These are phyloP conservation scores for Thielaviopsis populi DNA, from an alignment of 2,329 filamentous ascomycete species.

Conservation along the genomic window DNA sequence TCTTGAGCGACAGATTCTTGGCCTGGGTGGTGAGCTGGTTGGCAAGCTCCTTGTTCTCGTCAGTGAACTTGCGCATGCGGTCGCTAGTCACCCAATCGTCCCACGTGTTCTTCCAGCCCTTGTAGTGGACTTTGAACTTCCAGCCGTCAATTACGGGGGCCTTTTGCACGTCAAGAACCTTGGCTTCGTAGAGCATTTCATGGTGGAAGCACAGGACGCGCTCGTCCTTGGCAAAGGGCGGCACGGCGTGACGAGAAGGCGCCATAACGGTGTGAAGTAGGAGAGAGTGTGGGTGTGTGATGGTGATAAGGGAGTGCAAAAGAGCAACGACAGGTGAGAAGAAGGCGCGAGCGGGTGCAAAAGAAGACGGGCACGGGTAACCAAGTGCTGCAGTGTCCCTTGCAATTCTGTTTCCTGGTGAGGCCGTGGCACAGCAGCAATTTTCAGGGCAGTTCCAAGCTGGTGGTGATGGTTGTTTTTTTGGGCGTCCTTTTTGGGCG, in stretches of 20 bases:
- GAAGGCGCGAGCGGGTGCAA: background rate
- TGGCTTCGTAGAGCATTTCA: slow-evolving; percentile 94
- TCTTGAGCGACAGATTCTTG: slow-evolving; percentile 41
- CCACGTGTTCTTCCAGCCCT: slow-evolving; percentile 99
- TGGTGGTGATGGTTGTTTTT: background rate
- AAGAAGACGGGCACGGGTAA: slow-evolving; percentile 1
- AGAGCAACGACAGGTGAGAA: background rate
- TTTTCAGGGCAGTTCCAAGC: background rate
- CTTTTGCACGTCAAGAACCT: slow-evolving; percentile 64
- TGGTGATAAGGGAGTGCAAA: background rate
- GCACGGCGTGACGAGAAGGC: slow-evolving; percentile 30
- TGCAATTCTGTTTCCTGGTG: background rate
- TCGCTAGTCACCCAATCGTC: slow-evolving; percentile 96
- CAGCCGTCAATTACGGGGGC: slow-evolving; percentile 49
- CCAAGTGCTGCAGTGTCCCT: background rate
- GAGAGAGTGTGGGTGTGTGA: background rate
- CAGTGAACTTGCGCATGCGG: slow-evolving; percentile 82
- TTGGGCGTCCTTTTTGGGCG: background rate
- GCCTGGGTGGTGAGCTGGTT: slow-evolving; percentile 55
- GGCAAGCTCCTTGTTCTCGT: slow-evolving; percentile 87
- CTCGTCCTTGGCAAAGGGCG: slow-evolving; percentile 61
- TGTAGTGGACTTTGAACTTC: slow-evolving; percentile 92
- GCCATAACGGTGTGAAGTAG: slow-evolving; percentile 25
- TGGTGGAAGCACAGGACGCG: slow-evolving; percentile 94
- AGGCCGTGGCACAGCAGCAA: background rate